Conservation (phyloP, 139 green algal species). For the Chlorella sp. region DNA sequence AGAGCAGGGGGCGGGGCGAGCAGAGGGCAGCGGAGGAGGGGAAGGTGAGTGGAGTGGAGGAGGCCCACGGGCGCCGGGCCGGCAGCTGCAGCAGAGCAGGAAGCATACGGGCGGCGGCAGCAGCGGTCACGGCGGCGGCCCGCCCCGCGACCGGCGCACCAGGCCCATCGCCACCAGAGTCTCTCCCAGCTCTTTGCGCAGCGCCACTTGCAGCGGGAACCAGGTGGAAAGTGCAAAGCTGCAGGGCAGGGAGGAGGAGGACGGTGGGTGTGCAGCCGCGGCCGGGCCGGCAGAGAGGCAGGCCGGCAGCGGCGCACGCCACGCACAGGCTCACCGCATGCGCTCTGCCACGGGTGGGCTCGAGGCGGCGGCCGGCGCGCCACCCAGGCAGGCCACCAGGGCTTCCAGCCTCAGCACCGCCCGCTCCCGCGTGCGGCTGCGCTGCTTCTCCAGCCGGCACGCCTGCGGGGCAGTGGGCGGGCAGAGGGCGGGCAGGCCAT, state of each 20-base stretch:
- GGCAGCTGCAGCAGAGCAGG: too few relatives aligned
- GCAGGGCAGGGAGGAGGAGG: neutral
- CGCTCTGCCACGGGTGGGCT: too few relatives aligned
- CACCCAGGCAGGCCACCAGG: constrained; percentile 47
- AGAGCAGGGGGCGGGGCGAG: too few relatives aligned
- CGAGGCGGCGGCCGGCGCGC: too few relatives aligned
- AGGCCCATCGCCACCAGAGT: constrained; percentile 78
- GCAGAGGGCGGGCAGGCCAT: too few relatives aligned
- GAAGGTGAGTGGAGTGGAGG: too few relatives aligned
- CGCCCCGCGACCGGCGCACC: too few relatives aligned
- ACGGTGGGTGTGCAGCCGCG: neutral
- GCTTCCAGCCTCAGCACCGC: constrained; percentile 73
- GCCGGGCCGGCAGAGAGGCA: too few relatives aligned
- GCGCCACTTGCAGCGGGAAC: constrained; percentile 50
- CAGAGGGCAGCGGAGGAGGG: too few relatives aligned
- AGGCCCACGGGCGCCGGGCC: too few relatives aligned
- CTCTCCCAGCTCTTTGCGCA: constrained; percentile 85
- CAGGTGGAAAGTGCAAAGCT: constrained; percentile 54
- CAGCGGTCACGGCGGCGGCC: too few relatives aligned
- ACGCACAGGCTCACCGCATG: constrained; percentile 21
- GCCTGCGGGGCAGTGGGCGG: constrained; percentile 42
- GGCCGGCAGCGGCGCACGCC: neutral
- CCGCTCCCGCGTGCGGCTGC: constrained; percentile 78
- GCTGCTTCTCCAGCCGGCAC: constrained; percentile 67
- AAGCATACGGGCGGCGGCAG: too few relatives aligned